Evolutionary conservation across 768 basidiomycete species (phyloP).

Genomic region (Panaeolus papilionaceus): DNA sequence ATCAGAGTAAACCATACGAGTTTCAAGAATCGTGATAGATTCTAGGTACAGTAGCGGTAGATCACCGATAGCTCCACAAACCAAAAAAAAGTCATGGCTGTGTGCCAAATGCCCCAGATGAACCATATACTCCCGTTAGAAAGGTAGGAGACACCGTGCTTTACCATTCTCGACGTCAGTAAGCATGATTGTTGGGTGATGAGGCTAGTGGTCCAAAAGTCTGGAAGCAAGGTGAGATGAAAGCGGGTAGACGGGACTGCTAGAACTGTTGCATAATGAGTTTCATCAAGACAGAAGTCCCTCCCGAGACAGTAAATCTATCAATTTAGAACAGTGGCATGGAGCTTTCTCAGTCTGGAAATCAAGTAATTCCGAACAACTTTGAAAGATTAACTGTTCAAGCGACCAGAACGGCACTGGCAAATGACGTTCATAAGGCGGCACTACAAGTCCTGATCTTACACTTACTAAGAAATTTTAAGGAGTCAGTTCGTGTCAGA

Average conservation of each 20-base stretch:
- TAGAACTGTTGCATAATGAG: not conserved
- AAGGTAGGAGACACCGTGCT: not conserved
- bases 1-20: not conserved
- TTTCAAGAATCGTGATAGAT: not conserved
- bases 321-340: not conserved
- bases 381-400: not conserved
- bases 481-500: not conserved
- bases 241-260: not conserved
- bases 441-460: not conserved
- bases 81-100: not conserved
- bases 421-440: too few species aligned
- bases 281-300: slow-evolving; percentile 6
- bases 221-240: not conserved
- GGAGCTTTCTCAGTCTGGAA: not conserved
- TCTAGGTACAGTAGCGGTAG: not conserved
- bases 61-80: slow-evolving; percentile 6
- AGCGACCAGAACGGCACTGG: too few species aligned
- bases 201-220: not conserved
- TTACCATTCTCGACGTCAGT: not conserved
- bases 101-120: not conserved
- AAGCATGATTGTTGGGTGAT: not conserved
- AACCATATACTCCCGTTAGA: not conserved
- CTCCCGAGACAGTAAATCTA: not conserved
- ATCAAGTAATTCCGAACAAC: not conserved
- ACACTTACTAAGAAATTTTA: not conserved